Conservation (phyloP, 2,329 filamentous ascomycete genomes). For the Aspergillus proliferans region DNA sequence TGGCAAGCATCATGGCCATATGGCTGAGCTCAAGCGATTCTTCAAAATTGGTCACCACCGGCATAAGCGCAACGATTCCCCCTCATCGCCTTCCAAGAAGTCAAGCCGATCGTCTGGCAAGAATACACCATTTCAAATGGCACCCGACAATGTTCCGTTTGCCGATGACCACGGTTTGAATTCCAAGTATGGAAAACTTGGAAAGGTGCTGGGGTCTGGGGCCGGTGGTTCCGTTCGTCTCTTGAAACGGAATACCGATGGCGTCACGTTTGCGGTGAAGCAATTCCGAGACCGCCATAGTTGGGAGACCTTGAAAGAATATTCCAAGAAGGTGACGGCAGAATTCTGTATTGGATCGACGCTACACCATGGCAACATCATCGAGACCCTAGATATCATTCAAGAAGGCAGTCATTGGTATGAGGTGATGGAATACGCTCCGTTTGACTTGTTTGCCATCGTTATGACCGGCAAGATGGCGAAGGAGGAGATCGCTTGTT, state of each 20-base stretch:
- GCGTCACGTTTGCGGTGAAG: constrained; percentile 93
- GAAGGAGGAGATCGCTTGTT: constrained; percentile 81
- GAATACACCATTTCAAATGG: constrained; percentile 49
- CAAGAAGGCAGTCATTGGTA: constrained; percentile 94
- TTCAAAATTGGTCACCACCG: constrained; percentile 72
- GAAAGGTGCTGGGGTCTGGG: constrained; percentile 85
- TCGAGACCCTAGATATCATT: constrained; percentile 94
- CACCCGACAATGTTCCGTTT: constrained; percentile 63
- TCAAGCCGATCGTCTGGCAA: constrained; percentile 47
- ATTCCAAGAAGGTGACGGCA: constrained; percentile 95
- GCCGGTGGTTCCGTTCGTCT: constrained; percentile 90
- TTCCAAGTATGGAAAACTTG: constrained; percentile 92
- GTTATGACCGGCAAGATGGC: constrained; percentile 99
- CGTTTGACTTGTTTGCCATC: constrained; percentile 91
- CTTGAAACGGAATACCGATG: constrained; percentile 89
- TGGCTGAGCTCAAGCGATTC: constrained; percentile 94
- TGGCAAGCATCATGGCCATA: constrained; percentile 60
- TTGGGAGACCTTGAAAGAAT: constrained; percentile 91
- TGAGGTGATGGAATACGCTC: constrained; percentile 98
- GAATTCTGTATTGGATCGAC: constrained; percentile 98
- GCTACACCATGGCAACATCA: constrained; percentile 94
- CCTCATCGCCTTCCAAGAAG: constrained; percentile 54
- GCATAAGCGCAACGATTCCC: constrained; percentile 57
- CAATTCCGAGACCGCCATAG: constrained; percentile 88
- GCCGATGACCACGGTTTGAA: constrained; percentile 86